phyloP scores from a whole-genome alignment of 148 eudicot species.

The Heliamphora exappendiculata region DNA sequence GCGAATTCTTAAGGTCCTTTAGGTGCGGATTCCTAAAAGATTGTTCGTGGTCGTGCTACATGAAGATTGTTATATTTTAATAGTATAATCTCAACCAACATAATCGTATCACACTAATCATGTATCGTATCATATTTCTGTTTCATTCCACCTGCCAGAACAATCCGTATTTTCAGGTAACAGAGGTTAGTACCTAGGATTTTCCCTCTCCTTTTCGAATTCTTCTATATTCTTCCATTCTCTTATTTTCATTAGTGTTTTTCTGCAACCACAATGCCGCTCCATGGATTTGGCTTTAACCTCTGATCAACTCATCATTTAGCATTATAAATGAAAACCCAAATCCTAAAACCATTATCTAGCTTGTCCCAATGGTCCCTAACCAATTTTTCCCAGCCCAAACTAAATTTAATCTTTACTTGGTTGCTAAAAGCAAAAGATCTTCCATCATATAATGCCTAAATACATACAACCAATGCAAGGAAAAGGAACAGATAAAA shows the following conservation, averaged over 20 bases:
- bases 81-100: too few relatives aligned
- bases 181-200: too few relatives aligned
- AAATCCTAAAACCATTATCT: not conserved
- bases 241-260: not conserved
- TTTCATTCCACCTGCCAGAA: too few relatives aligned
- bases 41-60: too few relatives aligned
- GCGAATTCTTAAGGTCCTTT: too few relatives aligned
- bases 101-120: too few relatives aligned
- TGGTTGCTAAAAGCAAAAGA: not conserved
- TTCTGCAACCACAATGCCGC: not conserved
- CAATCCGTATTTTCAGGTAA: too few relatives aligned
- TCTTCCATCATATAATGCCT: not conserved
- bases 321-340: not conserved
- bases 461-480: not conserved
- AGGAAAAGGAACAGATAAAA: not conserved
- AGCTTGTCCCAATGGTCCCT: not conserved
- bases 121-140: too few relatives aligned
- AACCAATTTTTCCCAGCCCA: not conserved
- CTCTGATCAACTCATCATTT: not conserved
- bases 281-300: not conserved
- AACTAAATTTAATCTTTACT: not conserved
- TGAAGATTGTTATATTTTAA: too few relatives aligned
- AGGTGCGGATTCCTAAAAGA: too few relatives aligned
- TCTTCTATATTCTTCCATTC: not conserved
- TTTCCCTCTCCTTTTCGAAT: not conserved